A percentile compares a stretch with the other conserved stretches of the same genome.
phyloP scores from a whole-genome alignment of 2,329 filamentous ascomycete species.

The Colletotrichum costaricense region DNA sequence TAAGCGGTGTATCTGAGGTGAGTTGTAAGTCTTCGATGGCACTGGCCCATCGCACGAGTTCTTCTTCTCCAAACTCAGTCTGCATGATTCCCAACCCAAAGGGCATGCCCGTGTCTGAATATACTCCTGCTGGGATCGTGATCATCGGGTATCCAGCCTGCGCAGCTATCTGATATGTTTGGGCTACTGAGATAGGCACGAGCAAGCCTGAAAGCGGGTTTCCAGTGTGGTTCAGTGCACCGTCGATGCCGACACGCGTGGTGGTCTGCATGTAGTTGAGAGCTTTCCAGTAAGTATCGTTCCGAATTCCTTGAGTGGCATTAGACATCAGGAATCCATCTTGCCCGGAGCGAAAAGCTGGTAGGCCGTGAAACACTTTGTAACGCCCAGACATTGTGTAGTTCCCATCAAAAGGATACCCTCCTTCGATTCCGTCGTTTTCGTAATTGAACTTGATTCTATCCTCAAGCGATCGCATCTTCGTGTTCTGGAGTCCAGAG shows the following conservation, averaged over 20 bases:
- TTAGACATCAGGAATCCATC: slow-evolving; percentile 75
- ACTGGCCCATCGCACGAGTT: slow-evolving; percentile 69
- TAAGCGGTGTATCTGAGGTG: slow-evolving; percentile 52
- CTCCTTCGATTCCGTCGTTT: slow-evolving; percentile 75
- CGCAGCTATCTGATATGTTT: slow-evolving; percentile 76
- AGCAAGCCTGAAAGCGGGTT: slow-evolving; percentile 69
- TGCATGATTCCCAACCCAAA: slow-evolving; percentile 68
- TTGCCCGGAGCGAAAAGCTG: slow-evolving; percentile 76
- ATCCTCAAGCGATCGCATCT: slow-evolving; percentile 69
- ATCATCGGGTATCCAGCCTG: slow-evolving; percentile 81
- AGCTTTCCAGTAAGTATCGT: slow-evolving; percentile 76
- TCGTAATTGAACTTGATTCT: slow-evolving; percentile 72
- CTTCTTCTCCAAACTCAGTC: slow-evolving; percentile 69
- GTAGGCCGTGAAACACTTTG: slow-evolving; percentile 47
- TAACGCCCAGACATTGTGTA: background rate
- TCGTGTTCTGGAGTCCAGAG: slow-evolving; percentile 69
- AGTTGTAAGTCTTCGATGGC: slow-evolving; percentile 70
- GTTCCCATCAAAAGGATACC: slow-evolving; percentile 53
- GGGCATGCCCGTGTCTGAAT: slow-evolving; percentile 63
- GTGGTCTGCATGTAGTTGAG: slow-evolving; percentile 69
- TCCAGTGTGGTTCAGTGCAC: slow-evolving; percentile 55
- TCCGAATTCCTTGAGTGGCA: slow-evolving; percentile 66
- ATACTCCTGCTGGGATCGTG: slow-evolving; percentile 72
- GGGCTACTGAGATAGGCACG: slow-evolving; percentile 74
- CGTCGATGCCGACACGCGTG: slow-evolving; percentile 75